Conservation (phyloP, 1,139 yeast species). For the Casaregolazyma suthepensis region DNA sequence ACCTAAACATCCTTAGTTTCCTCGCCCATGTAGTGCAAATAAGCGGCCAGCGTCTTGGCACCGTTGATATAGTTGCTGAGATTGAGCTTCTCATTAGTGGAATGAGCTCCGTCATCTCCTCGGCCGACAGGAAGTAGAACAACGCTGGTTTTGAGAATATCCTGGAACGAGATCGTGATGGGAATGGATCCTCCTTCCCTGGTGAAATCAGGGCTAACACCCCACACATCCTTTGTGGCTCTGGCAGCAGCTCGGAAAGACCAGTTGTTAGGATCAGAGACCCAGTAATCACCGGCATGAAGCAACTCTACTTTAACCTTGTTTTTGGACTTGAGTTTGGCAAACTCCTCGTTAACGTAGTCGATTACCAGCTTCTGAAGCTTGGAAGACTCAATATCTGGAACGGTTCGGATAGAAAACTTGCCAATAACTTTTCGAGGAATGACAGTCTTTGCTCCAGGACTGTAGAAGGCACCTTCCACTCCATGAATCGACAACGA, state of each 20-base stretch:
- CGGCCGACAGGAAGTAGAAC: conserved; percentile 93
- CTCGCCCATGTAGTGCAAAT: conserved; percentile 75
- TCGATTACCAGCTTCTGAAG: conserved; percentile 71
- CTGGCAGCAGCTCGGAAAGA: conserved; percentile 89
- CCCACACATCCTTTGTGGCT: conserved; percentile 94
- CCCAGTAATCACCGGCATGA: conserved; percentile 97
- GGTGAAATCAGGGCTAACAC: conserved; percentile 90
- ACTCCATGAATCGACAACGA: conserved; percentile 93
- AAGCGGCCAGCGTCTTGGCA: conserved; percentile 88
- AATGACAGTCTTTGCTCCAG: conserved; percentile 97
- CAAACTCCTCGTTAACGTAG: conserved; percentile 61
- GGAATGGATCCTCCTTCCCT: conserved; percentile 99
- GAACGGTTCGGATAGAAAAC: conserved; percentile 95
- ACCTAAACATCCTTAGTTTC: conserved; percentile 31
- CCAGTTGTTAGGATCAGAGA: conserved; percentile 87
- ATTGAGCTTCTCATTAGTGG: conserved; percentile 91
- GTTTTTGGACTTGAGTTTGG: conserved; percentile 69
- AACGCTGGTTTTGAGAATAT: conserved; percentile 77
- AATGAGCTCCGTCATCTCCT: conserved; percentile 99
- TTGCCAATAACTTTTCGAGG: conserved; percentile 93
- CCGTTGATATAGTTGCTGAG: conserved; percentile 88
- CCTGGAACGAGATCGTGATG: conserved; percentile 86
- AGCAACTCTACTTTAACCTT: conserved; percentile 63
- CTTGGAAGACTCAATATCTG: conserved; percentile 76
- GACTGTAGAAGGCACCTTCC: conserved; percentile 92